phyloP scores from a whole-genome alignment of 139 green algal genomes.

The Micromonas pusilla region DNA sequence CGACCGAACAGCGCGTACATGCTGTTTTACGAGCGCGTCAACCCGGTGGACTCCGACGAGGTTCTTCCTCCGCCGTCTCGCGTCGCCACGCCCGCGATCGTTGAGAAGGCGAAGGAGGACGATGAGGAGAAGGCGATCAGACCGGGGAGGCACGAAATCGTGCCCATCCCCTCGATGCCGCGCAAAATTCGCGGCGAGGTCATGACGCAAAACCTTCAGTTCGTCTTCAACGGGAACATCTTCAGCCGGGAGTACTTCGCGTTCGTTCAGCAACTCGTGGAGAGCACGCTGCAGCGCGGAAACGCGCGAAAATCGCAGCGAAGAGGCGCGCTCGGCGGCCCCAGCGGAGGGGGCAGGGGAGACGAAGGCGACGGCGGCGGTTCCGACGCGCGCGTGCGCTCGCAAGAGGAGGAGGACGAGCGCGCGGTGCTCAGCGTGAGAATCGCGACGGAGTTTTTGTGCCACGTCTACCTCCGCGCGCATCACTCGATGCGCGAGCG shows the following conservation, averaged over 20 bases:
- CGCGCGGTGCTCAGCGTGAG: slow-evolving; percentile 12
- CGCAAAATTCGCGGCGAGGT: slow-evolving; percentile 35
- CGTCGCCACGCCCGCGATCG: neutral
- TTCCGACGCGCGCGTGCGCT: slow-evolving; percentile 8
- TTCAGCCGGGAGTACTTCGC: slow-evolving; percentile 49
- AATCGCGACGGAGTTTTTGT: slow-evolving; percentile 40
- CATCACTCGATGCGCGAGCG: slow-evolving; percentile 28
- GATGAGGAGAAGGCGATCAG: slow-evolving; percentile 36
- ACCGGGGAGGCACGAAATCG: slow-evolving; percentile 19
- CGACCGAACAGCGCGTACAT: slow-evolving; percentile 87
- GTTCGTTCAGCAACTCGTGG: slow-evolving; percentile 46
- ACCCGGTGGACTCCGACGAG: slow-evolving; percentile 16
- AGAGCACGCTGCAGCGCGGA: neutral
- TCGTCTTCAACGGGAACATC: slow-evolving; percentile 29
- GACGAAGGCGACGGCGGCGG: neutral
- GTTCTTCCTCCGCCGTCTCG: neutral
- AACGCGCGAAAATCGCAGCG: neutral
- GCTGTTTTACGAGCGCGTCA: slow-evolving; percentile 81
- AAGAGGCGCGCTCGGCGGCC: neutral
- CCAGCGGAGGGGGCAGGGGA: neutral
- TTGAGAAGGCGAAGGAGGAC: slow-evolving; percentile 23
- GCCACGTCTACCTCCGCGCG: slow-evolving; percentile 37
- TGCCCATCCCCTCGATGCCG: slow-evolving; percentile 23
- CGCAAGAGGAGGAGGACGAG: slow-evolving; percentile 32
- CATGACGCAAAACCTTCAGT: slow-evolving; percentile 33